Evolutionary conservation across 1,284 basidiomycete species (phyloP).

Genomic region (Athelia sp.): DNA sequence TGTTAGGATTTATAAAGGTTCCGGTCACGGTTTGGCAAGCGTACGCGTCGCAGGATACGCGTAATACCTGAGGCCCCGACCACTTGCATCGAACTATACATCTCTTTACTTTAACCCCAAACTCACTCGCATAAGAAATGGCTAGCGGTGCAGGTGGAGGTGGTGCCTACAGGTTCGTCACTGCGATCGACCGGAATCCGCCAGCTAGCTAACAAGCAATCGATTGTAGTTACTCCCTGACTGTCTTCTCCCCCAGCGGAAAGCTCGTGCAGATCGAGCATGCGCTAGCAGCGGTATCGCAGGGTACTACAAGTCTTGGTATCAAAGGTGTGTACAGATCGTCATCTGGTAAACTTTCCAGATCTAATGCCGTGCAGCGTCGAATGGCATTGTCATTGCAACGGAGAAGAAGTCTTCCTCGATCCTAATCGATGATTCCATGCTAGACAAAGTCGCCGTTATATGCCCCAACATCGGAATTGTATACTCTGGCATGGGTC

Average conservation of each 20-base stretch:
- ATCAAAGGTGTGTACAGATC: conserved; percentile 78
- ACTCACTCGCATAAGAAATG: conserved; percentile 22
- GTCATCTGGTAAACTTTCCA: conserved; percentile 14
- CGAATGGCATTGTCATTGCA: conserved; percentile 98
- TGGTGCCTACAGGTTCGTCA: conserved; percentile 63
- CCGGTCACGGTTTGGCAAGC: neutral
- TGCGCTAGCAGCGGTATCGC: conserved; percentile 94
- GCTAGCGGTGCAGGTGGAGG: conserved; percentile 58
- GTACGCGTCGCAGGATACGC: conserved; percentile 24
- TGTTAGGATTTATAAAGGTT: no score
- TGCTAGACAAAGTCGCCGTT: conserved; percentile 94
- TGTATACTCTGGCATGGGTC: conserved; percentile 99
- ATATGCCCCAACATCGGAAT: conserved; percentile 99
- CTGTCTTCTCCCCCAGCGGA: conserved; percentile 97
- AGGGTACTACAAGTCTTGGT: conserved; percentile 94
- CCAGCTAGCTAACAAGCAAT: conserved; percentile 10
- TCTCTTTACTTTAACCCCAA: neutral
- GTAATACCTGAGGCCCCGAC: conserved; percentile 14
- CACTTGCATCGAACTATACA: conserved; percentile 12
- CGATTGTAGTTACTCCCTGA: conserved; percentile 85
- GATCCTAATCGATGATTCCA: conserved; percentile 94
- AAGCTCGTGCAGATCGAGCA: conserved; percentile 99
- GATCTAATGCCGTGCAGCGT: conserved; percentile 51
- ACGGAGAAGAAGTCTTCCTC: conserved; percentile 99
- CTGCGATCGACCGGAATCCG: neutral